Evolutionary conservation across 768 basidiomycete species (phyloP).

Genomic region (Tylopilus balloui): DNA sequence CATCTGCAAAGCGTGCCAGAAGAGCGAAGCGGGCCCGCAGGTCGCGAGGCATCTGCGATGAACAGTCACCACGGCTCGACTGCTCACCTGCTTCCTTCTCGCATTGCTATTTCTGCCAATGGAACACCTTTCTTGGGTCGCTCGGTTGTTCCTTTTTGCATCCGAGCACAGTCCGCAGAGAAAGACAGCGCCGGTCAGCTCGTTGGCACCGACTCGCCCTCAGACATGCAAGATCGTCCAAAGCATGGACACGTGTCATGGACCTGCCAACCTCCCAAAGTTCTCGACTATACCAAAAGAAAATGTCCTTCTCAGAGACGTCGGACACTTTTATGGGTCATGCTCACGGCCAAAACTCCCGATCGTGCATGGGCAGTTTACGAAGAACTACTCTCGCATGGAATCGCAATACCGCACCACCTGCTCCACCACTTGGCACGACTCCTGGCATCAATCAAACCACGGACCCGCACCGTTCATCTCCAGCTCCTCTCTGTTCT

Average conservation of each 20-base stretch:
- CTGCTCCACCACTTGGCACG: conserved; percentile 61
- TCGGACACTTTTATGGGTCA: conserved; percentile 27
- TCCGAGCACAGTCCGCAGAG: not conserved
- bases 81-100: not conserved
- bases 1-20: not conserved
- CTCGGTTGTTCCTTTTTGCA: not conserved
- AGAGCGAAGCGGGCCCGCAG: conserved; percentile 1
- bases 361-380: conserved; percentile 44
- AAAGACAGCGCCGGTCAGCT: conserved; percentile 1
- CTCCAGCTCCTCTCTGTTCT: conserved; percentile 67
- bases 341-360: conserved; percentile 32
- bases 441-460: conserved; percentile 49
- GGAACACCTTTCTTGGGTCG: not conserved
- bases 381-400: conserved; percentile 28
- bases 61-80: not conserved
- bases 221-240: conserved; percentile 7
- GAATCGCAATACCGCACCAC: conserved; percentile 27
- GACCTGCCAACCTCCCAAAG: not conserved
- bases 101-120: not conserved
- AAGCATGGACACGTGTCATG: not conserved
- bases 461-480: conserved; percentile 57
- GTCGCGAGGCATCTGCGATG: not conserved
- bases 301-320: conserved; percentile 20
- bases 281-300: conserved; percentile 4
- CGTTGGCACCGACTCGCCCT: conserved; percentile 6